A percentile compares a stretch with the other conserved stretches of the same genome.
phyloP scores from a whole-genome alignment of 495 filamentous ascomycete genomes.

The Lepidopterella palustris region DNA sequence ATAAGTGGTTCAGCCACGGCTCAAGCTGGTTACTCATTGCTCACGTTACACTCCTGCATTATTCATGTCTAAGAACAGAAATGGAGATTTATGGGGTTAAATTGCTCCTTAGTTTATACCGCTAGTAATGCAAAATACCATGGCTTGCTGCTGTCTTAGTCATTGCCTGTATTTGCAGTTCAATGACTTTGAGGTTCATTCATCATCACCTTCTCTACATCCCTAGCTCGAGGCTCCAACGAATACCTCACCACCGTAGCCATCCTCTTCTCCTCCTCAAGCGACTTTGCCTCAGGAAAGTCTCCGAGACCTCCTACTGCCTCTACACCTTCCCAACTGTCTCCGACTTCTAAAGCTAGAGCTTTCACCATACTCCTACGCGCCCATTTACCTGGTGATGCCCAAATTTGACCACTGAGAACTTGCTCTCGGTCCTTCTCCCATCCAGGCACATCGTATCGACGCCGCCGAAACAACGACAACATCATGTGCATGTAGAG shows the following conservation, averaged over 20 bases:
- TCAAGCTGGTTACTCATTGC: too few relatives aligned
- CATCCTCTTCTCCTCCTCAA: neutral
- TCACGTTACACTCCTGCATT: too few relatives aligned
- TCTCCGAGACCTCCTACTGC: neutral
- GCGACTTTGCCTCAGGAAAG: neutral
- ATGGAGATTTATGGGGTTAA: too few relatives aligned
- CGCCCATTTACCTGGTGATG: constrained; percentile 1
- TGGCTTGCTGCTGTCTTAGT: too few relatives aligned
- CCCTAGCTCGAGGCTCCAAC: neutral
- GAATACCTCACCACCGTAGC: neutral
- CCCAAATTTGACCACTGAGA: neutral
- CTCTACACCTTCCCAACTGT: constrained; percentile 1
- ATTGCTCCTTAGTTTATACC: too few relatives aligned
- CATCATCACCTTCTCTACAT: neutral
- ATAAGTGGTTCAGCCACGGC: too few relatives aligned
- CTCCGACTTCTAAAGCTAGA: neutral
- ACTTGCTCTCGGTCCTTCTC: neutral
- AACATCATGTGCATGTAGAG: neutral
- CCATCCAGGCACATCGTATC: constrained; percentile 4
- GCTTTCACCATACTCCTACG: constrained; percentile 6
- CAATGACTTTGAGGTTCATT: too few relatives aligned
- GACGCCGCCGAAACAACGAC: neutral
- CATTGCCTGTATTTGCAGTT: too few relatives aligned
- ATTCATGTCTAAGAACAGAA: too few relatives aligned
- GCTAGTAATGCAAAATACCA: too few relatives aligned